Evolutionary conservation across 2,329 filamentous ascomycete species (phyloP), one percentile per base, ranked within the genome.

Genomic region (Plectosphaerella cucumerina): DNA sequence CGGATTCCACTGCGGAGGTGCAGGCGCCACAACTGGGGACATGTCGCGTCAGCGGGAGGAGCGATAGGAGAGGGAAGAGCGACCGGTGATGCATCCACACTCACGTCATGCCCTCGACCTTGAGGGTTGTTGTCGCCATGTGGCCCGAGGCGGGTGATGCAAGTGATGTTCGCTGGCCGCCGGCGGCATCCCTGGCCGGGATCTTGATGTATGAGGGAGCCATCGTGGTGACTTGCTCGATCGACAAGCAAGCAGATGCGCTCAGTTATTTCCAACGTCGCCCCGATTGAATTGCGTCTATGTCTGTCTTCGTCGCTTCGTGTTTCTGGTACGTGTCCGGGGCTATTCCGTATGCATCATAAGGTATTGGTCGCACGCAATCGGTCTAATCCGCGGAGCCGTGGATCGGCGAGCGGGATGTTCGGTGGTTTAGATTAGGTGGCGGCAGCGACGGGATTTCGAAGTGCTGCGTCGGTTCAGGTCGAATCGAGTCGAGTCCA

Each of bases 1-100:
- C 94, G 53, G 87, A 83, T 77, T 97, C 93, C 60, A 99, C 87
- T n/a, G 94, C 87, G 43, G 92, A 95, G 23, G 93, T 97, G 68
- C 94, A 99, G 60, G 93, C 87, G 65, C 93, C 92, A 72, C 94
- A 99, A 57, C 80, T 84, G 78, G 81, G 75, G 80, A 35, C 26
- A 41, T 21, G 21, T 47, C 26, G 26, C 35, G 60, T 74, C 56
- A 73, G 67, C 54, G 37, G 47, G 34, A 35, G 20, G n/a, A 35
- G 37, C 44, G 50, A 14, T 9, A 37, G 17, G 6, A 6, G 17
- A n/a, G n/a, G n/a, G n/a, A n/a, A n/a, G n/a, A n/a, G n/a, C n/a
- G n/a, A n/a, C n/a, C 5, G 4, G 3, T 42, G 12, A 39, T 39
- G n/a, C 11, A 18, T 42, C 6, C n/a, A 37, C 39, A 78, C 78